A percentile compares a stretch with the other conserved stretches of the same genome.
These are phyloP conservation scores for Candida maesae DNA, from an alignment of 805 yeast species.

Conservation along the genomic window DNA sequence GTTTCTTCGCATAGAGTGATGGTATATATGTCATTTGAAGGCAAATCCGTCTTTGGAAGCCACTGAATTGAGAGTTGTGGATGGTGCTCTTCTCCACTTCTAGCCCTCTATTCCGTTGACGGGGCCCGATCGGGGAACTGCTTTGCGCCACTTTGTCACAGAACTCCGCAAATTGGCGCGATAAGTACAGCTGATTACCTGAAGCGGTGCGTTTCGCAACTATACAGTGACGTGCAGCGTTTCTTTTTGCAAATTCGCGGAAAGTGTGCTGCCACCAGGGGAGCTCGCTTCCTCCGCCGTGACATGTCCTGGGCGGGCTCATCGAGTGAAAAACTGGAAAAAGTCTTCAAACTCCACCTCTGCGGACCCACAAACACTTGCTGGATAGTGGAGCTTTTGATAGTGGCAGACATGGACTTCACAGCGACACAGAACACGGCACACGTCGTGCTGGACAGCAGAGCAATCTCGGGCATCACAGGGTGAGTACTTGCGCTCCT, in stretches of 20 bases:
- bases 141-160: not conserved
- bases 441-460: slow-evolving; percentile 23
- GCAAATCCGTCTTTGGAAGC: no score
- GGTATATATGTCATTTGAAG: no score
- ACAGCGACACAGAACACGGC: slow-evolving; percentile 11
- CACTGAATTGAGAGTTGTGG: no score
- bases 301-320: not conserved
- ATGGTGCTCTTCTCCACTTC: not conserved
- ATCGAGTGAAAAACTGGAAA: not conserved
- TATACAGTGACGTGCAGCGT: no score
- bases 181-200: slow-evolving; percentile 2
- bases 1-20: no score
- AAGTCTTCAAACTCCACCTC: not conserved
- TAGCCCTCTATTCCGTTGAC: no score
- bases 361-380: not conserved
- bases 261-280: no score
- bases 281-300: no score
- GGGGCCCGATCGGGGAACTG: not conserved
- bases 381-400: no score
- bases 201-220: not conserved
- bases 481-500: no score
- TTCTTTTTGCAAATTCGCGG: not conserved
- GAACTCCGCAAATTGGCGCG: slow-evolving; percentile 6
- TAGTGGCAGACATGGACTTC: slow-evolving; percentile 8
- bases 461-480: slow-evolving; percentile 29